Conservation (phyloP, 371 early-diverging fungal species). For the Mortierella sp. region DNA sequence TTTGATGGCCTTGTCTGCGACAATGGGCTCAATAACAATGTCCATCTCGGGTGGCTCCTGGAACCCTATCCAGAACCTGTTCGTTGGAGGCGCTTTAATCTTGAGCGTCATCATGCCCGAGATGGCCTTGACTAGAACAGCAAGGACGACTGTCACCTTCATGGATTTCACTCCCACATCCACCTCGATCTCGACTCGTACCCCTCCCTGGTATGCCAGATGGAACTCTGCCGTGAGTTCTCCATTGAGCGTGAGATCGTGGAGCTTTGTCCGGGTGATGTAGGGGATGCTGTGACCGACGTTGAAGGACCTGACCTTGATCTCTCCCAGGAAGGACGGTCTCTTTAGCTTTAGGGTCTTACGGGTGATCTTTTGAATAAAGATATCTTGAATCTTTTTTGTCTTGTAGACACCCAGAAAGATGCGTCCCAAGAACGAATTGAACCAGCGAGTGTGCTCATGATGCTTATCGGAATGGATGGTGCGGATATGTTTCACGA, state of each 20-base stretch:
- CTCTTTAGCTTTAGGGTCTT: slow-evolving; percentile 76
- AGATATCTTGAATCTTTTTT: slow-evolving; percentile 64
- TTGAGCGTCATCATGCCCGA: slow-evolving; percentile 81
- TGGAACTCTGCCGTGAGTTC: slow-evolving; percentile 80
- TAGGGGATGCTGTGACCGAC: slow-evolving; percentile 86
- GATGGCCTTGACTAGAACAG: slow-evolving; percentile 76
- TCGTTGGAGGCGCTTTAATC: slow-evolving; percentile 88
- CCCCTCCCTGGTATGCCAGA: slow-evolving; percentile 83
- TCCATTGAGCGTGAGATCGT: slow-evolving; percentile 75
- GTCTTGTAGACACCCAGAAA: slow-evolving; percentile 80
- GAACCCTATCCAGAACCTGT: slow-evolving; percentile 92
- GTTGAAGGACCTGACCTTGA: slow-evolving; percentile 81
- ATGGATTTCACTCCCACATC: slow-evolving; percentile 73
- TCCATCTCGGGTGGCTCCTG: slow-evolving; percentile 84
- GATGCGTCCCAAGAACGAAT: slow-evolving; percentile 86
- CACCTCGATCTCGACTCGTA: slow-evolving; percentile 79
- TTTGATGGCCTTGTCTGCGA: slow-evolving; percentile 86
- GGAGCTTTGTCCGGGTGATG: slow-evolving; percentile 80
- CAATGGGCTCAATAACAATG: slow-evolving; percentile 86
- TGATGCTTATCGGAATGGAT: slow-evolving; percentile 74
- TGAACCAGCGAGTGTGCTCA: slow-evolving; percentile 86
- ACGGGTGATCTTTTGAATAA: slow-evolving; percentile 73
- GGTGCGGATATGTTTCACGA: slow-evolving; percentile 64
- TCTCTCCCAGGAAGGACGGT: slow-evolving; percentile 85
- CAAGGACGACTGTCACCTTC: slow-evolving; percentile 82